These are phyloP conservation scores for Candida buenavistaensis DNA, from an alignment of 1,139 yeast genomes.

Conservation along the genomic window DNA sequence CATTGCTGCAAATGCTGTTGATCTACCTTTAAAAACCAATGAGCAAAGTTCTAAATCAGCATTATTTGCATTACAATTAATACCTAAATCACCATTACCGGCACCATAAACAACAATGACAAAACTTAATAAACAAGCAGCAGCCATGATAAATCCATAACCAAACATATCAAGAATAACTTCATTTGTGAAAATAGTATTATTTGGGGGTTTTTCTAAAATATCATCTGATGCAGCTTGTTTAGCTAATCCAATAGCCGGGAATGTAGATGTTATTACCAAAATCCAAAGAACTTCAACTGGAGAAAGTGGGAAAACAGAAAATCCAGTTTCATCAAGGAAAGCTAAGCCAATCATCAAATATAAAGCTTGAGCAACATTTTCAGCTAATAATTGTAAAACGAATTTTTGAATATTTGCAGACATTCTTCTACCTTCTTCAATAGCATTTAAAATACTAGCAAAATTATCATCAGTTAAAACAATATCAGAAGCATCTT, in stretches of 20 bases:
- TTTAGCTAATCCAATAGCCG: constrained; percentile 82
- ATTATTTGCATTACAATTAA: constrained; percentile 51
- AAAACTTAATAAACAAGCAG: constrained; percentile 67
- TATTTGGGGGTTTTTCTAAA: constrained; percentile 65
- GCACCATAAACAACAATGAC: constrained; percentile 64
- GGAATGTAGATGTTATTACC: constrained; percentile 78
- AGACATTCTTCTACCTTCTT: constrained; percentile 83
- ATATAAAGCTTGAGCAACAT: constrained; percentile 75
- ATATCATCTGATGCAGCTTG: constrained; percentile 68
- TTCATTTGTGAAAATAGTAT: constrained; percentile 67
- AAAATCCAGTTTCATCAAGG: constrained; percentile 54
- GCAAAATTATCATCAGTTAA: constrained; percentile 52
- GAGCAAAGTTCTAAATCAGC: constrained; percentile 43
- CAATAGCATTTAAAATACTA: constrained; percentile 55
- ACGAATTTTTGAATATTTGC: constrained; percentile 80
- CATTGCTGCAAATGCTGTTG: constrained; percentile 80
- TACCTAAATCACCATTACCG: constrained; percentile 70
- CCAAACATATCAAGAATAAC: constrained; percentile 71
- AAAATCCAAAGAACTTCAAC: constrained; percentile 81
- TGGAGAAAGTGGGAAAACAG: constrained; percentile 78
- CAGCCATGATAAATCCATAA: constrained; percentile 76
- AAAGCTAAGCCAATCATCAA: constrained; percentile 73
- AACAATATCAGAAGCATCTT: constrained; percentile 59
- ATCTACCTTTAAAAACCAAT: constrained; percentile 75
- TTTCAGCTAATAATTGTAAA: constrained; percentile 72